These are phyloP conservation scores for Cruciata laevipes DNA, from an alignment of 257 asterid genomes.

Conservation along the genomic window DNA sequence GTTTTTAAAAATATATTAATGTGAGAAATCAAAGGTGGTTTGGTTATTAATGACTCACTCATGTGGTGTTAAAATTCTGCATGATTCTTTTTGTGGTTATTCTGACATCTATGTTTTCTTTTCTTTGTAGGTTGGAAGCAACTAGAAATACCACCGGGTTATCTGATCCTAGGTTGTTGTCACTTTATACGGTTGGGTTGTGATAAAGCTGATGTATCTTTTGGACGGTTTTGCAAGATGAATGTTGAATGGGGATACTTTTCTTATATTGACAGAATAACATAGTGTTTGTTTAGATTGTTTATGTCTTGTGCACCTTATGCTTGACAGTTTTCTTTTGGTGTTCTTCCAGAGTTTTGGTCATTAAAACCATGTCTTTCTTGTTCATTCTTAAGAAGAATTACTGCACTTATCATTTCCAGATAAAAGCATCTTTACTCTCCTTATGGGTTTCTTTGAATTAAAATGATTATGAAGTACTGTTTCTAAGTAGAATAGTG, in stretches of 20 bases:
- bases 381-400: background rate
- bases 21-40: background rate
- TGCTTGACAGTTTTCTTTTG: background rate
- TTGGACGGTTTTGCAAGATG: constrained; percentile 1
- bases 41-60: background rate
- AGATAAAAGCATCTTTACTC: background rate
- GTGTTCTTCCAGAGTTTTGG: background rate
- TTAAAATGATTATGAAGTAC: background rate
- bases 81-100: background rate
- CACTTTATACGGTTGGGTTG: background rate
- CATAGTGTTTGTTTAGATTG: background rate
- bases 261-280: background rate
- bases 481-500: background rate
- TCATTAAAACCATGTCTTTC: background rate
- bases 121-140: background rate
- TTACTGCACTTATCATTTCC: background rate
- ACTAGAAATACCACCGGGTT: background rate
- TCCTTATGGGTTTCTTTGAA: background rate
- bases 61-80: background rate
- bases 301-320: background rate
- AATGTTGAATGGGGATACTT: background rate
- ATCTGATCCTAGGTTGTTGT: background rate
- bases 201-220: background rate
- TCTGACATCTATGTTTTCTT: background rate
- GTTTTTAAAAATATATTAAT: too few species aligned